phyloP scores from a whole-genome alignment of 2,329 filamentous ascomycete genomes.

The Allantophomopsis cytisporea region DNA sequence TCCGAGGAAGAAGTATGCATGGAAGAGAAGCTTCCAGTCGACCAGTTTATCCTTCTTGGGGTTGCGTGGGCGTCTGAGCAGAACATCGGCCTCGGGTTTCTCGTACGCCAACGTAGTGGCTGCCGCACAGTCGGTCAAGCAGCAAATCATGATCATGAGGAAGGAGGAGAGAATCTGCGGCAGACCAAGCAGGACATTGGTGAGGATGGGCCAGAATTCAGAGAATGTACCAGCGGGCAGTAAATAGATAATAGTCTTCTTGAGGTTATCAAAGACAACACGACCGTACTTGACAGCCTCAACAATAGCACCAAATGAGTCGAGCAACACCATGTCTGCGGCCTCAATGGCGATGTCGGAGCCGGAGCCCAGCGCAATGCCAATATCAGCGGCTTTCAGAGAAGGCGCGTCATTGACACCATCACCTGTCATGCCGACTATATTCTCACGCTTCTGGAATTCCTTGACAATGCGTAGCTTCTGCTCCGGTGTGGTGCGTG shows the following conservation, averaged over 20 bases:
- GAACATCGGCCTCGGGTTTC: slow-evolving; percentile 60
- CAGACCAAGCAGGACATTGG: slow-evolving; percentile 42
- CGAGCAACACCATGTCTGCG: slow-evolving; percentile 48
- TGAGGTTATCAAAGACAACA: slow-evolving; percentile 68
- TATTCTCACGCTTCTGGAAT: slow-evolving; percentile 45
- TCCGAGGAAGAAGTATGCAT: slow-evolving; percentile 59
- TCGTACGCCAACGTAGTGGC: slow-evolving; percentile 65
- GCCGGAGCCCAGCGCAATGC: slow-evolving; percentile 42
- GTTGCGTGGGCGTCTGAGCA: slow-evolving; percentile 53
- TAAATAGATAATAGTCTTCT: slow-evolving; percentile 51
- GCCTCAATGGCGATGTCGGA: slow-evolving; percentile 49
- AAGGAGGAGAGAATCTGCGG: slow-evolving; percentile 45
- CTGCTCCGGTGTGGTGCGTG: slow-evolving; percentile 62
- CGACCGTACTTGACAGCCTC: slow-evolving; percentile 61
- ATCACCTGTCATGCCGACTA: slow-evolving; percentile 36
- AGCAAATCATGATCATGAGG: slow-evolving; percentile 32
- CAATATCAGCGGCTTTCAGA: slow-evolving; percentile 38
- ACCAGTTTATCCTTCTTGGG: slow-evolving; percentile 58
- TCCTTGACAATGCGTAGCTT: slow-evolving; percentile 59
- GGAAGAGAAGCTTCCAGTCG: slow-evolving; percentile 55
- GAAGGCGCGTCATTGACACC: slow-evolving; percentile 36
- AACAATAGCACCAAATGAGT: slow-evolving; percentile 59
- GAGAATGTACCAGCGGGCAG: slow-evolving; percentile 44
- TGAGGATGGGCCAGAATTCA: slow-evolving; percentile 45
- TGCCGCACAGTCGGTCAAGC: slow-evolving; percentile 62